Evolutionary conservation across 164 flowering plant genomes (phyloP).

Genomic region (Nelumbo lutea): DNA sequence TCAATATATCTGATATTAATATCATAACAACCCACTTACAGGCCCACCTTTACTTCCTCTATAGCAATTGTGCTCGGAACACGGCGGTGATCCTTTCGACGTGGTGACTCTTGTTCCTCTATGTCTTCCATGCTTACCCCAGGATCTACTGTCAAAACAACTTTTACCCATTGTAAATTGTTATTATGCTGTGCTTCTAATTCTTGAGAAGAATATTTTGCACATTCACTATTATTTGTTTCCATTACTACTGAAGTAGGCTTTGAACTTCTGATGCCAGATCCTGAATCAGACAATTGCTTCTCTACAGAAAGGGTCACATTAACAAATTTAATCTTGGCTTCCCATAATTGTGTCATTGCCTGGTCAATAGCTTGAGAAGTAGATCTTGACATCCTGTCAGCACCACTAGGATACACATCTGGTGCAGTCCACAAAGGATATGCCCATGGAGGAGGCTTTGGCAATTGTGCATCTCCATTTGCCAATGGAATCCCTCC

Average conservation of each 20-base stretch:
- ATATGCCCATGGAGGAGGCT: slow-evolving; percentile 99
- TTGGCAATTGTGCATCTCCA: slow-evolving; percentile 88
- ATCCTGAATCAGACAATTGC: slow-evolving; percentile 15
- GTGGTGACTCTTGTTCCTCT: slow-evolving; percentile 67
- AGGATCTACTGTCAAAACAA: slow-evolving; percentile 84
- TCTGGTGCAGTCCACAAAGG: slow-evolving; percentile 80
- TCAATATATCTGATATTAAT: not conserved
- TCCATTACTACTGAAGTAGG: slow-evolving; percentile 12
- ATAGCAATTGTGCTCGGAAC: slow-evolving; percentile 97
- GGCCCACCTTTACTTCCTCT: slow-evolving; percentile 92
- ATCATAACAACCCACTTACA: slow-evolving; percentile 24
- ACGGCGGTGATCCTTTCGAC: slow-evolving; percentile 93
- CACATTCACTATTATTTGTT: slow-evolving; percentile 8
- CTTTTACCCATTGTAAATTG: slow-evolving; percentile 78
- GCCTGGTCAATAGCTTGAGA: slow-evolving; percentile 98
- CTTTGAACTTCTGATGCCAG: slow-evolving; percentile 8
- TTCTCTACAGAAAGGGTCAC: slow-evolving; percentile 64
- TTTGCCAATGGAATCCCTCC: slow-evolving; percentile 97
- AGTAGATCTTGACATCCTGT: slow-evolving; percentile 79
- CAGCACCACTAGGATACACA: slow-evolving; percentile 56
- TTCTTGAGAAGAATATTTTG: slow-evolving; percentile 6
- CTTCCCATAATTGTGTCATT: slow-evolving; percentile 81
- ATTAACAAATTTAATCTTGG: slow-evolving; percentile 81
- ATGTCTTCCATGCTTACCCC: slow-evolving; percentile 86
- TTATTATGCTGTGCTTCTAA: slow-evolving; percentile 15